Conservation (phyloP, 805 yeast species). For the Wickerhamiella kurtzmanii region DNA sequence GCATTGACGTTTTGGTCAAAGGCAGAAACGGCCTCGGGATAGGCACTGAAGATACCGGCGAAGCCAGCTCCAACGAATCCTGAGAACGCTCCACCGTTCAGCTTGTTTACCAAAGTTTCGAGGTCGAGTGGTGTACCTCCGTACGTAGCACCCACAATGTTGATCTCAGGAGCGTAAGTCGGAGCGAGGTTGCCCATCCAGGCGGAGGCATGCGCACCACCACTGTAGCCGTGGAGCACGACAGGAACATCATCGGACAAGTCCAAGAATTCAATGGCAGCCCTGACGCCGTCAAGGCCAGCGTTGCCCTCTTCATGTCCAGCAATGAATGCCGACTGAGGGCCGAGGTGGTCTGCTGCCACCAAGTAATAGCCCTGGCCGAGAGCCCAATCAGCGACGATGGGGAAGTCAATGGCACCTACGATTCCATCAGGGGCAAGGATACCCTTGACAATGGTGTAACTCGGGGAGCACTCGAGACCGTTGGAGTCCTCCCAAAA, state of each 20-base stretch:
- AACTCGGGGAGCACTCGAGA: slow-evolving; percentile 21
- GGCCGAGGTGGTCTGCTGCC: slow-evolving; percentile 23
- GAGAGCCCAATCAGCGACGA: slow-evolving; percentile 9
- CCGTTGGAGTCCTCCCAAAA: slow-evolving; percentile 18
- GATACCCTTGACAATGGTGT: slow-evolving; percentile 10
- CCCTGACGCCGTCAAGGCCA: slow-evolving; percentile 21
- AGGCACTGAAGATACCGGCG: slow-evolving; percentile 17
- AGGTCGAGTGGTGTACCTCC: slow-evolving; percentile 14
- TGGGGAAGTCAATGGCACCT: slow-evolving; percentile 4
- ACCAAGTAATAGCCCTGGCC: slow-evolving; percentile 11
- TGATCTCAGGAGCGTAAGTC: slow-evolving; percentile 21
- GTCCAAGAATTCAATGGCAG: slow-evolving; percentile 5
- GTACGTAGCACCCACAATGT: slow-evolving; percentile 17
- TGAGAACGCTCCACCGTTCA: slow-evolving; percentile 11
- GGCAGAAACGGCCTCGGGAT: slow-evolving; percentile 8
- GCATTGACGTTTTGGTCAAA: slow-evolving; percentile 2
- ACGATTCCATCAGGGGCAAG: slow-evolving; percentile 5
- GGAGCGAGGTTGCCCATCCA: slow-evolving; percentile 21
- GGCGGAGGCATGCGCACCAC: slow-evolving; percentile 16
- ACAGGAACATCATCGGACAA: not conserved
- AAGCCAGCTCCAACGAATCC: slow-evolving; percentile 20
- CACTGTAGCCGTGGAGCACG: slow-evolving; percentile 10
- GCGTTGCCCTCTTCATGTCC: slow-evolving; percentile 20
- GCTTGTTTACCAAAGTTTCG: slow-evolving; percentile 8
- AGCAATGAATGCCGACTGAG: slow-evolving; percentile 20